These are phyloP conservation scores for Colletotrichum sp. DNA, from an alignment of 2,329 filamentous ascomycete genomes.

Conservation along the genomic window DNA sequence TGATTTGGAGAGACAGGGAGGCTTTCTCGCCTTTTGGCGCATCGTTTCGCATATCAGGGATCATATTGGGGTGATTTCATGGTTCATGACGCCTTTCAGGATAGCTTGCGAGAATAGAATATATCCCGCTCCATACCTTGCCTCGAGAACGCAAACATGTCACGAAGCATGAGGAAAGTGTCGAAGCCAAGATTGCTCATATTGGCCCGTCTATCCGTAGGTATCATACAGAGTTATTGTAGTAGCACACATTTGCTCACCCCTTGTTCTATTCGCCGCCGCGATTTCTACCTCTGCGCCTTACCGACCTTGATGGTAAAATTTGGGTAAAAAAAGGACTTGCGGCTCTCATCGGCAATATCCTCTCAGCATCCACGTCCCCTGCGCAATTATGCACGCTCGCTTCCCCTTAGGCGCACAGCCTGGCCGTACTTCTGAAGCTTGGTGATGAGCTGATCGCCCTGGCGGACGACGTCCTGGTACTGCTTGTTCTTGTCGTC, in stretches of 20 bases:
- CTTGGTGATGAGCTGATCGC: conserved; percentile 97
- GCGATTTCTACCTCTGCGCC: conserved; percentile 4
- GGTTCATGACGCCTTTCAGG: not conserved
- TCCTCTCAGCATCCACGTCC: not conserved
- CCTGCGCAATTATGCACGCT: conserved; percentile 70
- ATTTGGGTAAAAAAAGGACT: not conserved
- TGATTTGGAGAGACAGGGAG: not conserved
- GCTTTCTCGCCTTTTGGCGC: not conserved
- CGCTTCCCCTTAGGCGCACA: conserved; percentile 90
- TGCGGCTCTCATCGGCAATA: not conserved
- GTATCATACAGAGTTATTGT: conserved; percentile 34
- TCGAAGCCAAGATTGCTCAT: conserved; percentile 16
- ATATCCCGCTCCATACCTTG: not conserved
- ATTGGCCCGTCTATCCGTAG: conserved; percentile 32
- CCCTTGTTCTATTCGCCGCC: conserved; percentile 9
- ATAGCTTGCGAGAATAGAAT: conserved; percentile 15
- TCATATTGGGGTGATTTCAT: not conserved
- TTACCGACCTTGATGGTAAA: not conserved
- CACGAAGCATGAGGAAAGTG: not conserved
- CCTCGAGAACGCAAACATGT: not conserved
- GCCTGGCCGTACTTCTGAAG: conserved; percentile 99
- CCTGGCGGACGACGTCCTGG: conserved; percentile 95
- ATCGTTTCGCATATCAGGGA: not conserved
- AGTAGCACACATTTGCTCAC: conserved; percentile 27
- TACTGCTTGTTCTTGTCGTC: conserved; percentile 99